Conservation (phyloP, 1,139 yeast species). For the Sugiyamaella sp. region DNA sequence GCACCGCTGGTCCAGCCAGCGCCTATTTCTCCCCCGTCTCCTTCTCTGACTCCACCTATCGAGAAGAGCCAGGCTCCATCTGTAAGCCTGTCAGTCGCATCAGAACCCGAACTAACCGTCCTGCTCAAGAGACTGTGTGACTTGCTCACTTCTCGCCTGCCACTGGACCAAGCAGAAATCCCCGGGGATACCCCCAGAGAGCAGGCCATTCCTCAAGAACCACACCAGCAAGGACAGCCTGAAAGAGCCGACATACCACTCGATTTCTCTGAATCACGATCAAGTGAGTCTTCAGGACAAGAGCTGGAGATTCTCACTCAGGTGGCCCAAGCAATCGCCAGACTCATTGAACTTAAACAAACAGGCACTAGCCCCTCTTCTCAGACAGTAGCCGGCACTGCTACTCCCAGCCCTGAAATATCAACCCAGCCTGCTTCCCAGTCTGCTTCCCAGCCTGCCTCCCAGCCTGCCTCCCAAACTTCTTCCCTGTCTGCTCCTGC, state of each 20-base stretch:
- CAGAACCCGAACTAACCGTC: conserved; percentile 8
- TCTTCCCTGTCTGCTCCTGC: too few relatives aligned
- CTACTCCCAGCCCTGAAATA: background rate
- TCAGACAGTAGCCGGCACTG: background rate
- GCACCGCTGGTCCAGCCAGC: background rate
- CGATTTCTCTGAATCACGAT: background rate
- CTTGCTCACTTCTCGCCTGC: background rate
- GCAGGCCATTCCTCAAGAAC: background rate
- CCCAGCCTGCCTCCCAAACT: too few relatives aligned
- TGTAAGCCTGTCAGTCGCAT: background rate
- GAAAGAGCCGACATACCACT: too few relatives aligned
- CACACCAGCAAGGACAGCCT: background rate
- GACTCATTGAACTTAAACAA: conserved; percentile 11
- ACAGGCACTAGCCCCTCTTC: background rate
- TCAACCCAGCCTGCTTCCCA: background rate
- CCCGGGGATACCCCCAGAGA: too few relatives aligned
- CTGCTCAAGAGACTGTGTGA: conserved; percentile 8
- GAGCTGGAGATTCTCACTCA: conserved; percentile 19
- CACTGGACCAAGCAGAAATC: background rate
- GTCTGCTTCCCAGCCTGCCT: too few relatives aligned
- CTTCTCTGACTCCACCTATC: background rate
- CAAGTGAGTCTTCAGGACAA: background rate
- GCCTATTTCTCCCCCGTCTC: background rate
- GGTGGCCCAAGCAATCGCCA: conserved; percentile 11
- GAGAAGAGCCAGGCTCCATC: background rate